A percentile compares a stretch with the other conserved stretches of the same genome.
phyloP scores from a whole-genome alignment of 257 asterid species.

The Solanum chilense region DNA sequence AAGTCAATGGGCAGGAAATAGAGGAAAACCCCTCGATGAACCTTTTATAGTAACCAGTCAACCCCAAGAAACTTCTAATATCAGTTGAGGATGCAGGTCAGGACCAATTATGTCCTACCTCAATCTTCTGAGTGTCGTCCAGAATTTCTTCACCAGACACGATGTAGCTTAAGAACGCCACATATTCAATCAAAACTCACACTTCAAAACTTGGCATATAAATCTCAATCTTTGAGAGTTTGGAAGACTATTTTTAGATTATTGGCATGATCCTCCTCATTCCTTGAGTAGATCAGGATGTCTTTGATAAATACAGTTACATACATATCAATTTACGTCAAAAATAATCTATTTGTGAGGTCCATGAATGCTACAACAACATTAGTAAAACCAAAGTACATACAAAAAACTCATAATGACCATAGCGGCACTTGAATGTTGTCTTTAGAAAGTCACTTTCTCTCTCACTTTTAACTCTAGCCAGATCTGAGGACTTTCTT shows the following conservation, averaged over 20 bases:
- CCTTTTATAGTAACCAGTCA: background rate
- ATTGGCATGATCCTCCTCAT: background rate
- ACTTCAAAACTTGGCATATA: background rate
- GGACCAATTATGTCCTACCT: background rate
- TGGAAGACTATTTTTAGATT: too few relatives aligned
- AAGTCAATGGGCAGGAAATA: background rate
- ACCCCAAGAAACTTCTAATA: background rate
- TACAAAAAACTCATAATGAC: background rate
- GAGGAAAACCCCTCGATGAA: background rate
- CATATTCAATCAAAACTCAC: background rate
- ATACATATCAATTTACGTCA: background rate
- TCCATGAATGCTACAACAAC: background rate
- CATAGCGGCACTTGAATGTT: background rate
- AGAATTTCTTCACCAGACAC: background rate
- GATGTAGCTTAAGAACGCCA: background rate
- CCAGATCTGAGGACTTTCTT: background rate
- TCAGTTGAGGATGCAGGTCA: background rate
- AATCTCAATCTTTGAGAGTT: background rate
- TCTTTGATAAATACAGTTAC: background rate
- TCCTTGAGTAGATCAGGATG: background rate
- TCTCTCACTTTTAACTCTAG: background rate
- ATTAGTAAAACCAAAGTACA: background rate
- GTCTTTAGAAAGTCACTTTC: background rate
- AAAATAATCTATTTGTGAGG: background rate
- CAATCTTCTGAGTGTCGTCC: background rate